Evolutionary conservation across 1,284 basidiomycete species (phyloP).

Genomic region (Ceratorhiza oryzae-sativae): DNA sequence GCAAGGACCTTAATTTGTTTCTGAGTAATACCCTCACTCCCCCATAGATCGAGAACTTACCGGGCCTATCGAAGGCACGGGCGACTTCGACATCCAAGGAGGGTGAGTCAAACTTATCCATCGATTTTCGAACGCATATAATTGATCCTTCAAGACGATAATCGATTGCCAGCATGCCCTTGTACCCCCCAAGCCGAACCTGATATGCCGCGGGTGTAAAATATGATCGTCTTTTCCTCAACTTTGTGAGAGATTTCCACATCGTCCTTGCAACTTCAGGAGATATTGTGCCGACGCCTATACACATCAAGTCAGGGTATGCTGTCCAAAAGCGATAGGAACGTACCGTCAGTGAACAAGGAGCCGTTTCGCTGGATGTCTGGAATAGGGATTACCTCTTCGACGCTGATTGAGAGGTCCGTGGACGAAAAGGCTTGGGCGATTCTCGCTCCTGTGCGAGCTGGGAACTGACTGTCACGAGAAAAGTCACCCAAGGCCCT

Average conservation of each 20-base stretch:
- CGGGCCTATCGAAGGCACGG: slow-evolving; percentile 65
- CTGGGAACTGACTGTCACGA: slow-evolving; percentile 61
- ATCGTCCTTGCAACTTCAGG: slow-evolving; percentile 62
- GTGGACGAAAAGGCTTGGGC: slow-evolving; percentile 78
- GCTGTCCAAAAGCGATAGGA: background rate
- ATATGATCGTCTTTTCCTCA: slow-evolving; percentile 50
- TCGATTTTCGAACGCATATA: slow-evolving; percentile 62
- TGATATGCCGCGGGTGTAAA: slow-evolving; percentile 48
- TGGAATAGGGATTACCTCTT: slow-evolving; percentile 56
- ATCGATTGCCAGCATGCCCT: slow-evolving; percentile 66
- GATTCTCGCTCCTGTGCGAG: slow-evolving; percentile 72
- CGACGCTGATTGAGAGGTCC: slow-evolving; percentile 62
- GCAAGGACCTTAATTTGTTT: slow-evolving; percentile 32
- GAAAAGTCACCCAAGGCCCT: slow-evolving; percentile 62
- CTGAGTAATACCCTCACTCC: slow-evolving; percentile 42
- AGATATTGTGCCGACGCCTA: slow-evolving; percentile 72
- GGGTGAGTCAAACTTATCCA: slow-evolving; percentile 68
- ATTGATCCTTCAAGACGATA: slow-evolving; percentile 53
- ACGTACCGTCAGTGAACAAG: slow-evolving; percentile 57
- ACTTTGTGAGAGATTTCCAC: slow-evolving; percentile 56
- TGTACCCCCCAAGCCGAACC: slow-evolving; percentile 49
- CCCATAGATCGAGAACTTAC: slow-evolving; percentile 63
- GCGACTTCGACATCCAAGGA: slow-evolving; percentile 67
- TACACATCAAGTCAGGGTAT: slow-evolving; percentile 48
- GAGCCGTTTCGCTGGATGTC: slow-evolving; percentile 56